Percentiles rank a stretch among this genome's conserved stretches.
phyloP scores from a whole-genome alignment of 2,329 filamentous ascomycete genomes.

The Gliomastix tumulicola region DNA sequence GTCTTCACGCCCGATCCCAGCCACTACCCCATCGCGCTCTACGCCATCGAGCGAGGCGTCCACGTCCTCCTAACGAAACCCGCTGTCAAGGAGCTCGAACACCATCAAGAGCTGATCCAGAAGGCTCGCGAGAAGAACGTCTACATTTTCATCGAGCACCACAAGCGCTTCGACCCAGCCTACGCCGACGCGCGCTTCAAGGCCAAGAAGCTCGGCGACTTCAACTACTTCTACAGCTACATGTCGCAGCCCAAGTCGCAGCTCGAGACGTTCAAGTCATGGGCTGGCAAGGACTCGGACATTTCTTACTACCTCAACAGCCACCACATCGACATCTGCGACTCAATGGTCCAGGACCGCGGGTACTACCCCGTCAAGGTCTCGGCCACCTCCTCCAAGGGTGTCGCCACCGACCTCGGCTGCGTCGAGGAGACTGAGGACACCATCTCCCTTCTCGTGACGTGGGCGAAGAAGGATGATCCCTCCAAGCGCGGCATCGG shows the following conservation, averaged over 20 bases:
- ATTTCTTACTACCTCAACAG: slow-evolving; percentile 96
- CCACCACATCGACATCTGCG: slow-evolving; percentile 88
- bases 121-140: slow-evolving; percentile 69
- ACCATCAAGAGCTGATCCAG: slow-evolving; percentile 71
- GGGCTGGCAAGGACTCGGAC: slow-evolving; percentile 86
- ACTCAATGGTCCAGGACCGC: slow-evolving; percentile 73
- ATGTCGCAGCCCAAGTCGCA: slow-evolving; percentile 91
- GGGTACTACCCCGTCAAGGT: slow-evolving; percentile 75
- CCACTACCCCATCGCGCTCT: slow-evolving; percentile 85
- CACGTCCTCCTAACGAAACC: slow-evolving; percentile 95
- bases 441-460: slow-evolving; percentile 84
- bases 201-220: slow-evolving; percentile 74
- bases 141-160: slow-evolving; percentile 90
- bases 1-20: slow-evolving; percentile 95
- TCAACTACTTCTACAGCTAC: slow-evolving; percentile 98
- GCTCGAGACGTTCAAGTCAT: slow-evolving; percentile 89
- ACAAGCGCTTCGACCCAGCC: slow-evolving; percentile 92
- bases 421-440: slow-evolving; percentile 81
- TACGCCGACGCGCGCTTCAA: slow-evolving; percentile 82
- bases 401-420: slow-evolving; percentile 70
- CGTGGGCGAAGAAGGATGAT: slow-evolving; percentile 72
- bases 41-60: slow-evolving; percentile 80
- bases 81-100: slow-evolving; percentile 73
- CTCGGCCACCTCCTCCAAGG: slow-evolving; percentile 69
- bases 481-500: slow-evolving; percentile 69